Conservation (phyloP, 371 early-diverging fungal genomes). For the Mortierella sp. region DNA sequence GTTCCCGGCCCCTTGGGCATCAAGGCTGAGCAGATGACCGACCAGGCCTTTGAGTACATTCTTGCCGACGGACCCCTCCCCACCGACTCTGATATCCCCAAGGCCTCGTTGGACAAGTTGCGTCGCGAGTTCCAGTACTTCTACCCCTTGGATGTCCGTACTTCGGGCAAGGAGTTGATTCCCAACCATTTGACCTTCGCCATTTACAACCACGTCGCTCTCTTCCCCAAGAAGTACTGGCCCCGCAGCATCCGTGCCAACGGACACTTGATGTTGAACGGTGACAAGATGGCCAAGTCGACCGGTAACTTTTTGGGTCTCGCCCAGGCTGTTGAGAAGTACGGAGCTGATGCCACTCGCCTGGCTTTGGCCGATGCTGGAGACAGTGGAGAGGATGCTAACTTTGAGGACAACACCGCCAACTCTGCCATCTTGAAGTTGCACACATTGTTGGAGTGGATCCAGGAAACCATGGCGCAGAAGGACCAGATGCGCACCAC, state of each 20-base stretch:
- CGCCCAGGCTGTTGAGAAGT: conserved; percentile 88
- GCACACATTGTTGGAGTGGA: conserved; percentile 94
- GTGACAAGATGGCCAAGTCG: conserved; percentile 99
- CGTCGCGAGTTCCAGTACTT: conserved; percentile 96
- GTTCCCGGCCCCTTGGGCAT: conserved; percentile 90
- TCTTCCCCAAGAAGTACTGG: conserved; percentile 97
- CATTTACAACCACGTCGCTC: conserved; percentile 98
- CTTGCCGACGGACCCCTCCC: conserved; percentile 85
- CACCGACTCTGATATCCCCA: conserved; percentile 70
- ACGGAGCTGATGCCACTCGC: conserved; percentile 98
- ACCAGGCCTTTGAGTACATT: conserved; percentile 97
- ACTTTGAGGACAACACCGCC: conserved; percentile 98
- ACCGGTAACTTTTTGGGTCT: conserved; percentile 99
- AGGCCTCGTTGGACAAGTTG: conserved; percentile 78
- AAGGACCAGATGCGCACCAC: conserved; percentile 56
- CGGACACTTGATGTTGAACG: conserved; percentile 98
- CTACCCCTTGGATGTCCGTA: conserved; percentile 99
- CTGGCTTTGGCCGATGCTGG: conserved; percentile 97
- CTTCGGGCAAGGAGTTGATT: conserved; percentile 99
- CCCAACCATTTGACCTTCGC: conserved; percentile 99
- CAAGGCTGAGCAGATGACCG: conserved; percentile 89
- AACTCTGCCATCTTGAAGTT: conserved; percentile 97
- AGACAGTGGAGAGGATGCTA: conserved; percentile 99
- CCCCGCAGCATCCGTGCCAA: conserved; percentile 96
- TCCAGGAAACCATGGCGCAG: conserved; percentile 71